These are phyloP conservation scores for Phytophthora vignae DNA, from an alignment of 352 stramenopile genomes.

Conservation along the genomic window DNA sequence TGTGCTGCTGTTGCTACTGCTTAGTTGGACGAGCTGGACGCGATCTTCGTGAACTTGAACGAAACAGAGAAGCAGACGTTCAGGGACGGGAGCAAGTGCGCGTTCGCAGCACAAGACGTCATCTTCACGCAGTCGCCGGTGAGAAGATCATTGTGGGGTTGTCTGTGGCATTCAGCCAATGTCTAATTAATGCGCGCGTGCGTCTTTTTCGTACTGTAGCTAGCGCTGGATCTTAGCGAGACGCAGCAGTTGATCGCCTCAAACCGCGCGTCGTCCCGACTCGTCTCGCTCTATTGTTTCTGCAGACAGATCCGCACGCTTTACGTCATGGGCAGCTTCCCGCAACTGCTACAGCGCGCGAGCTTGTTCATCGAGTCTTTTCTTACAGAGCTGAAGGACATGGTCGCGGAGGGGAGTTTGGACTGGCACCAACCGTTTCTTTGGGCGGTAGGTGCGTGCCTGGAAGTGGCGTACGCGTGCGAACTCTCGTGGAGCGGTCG, in stretches of 20 bases:
- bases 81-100: conserved; percentile 23
- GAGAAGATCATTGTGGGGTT: not conserved
- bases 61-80: conserved; percentile 41
- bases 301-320: conserved; percentile 79
- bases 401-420: conserved; percentile 27
- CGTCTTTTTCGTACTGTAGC: conserved; percentile 34
- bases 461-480: conserved; percentile 81
- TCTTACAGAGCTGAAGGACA: conserved; percentile 41
- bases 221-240: conserved; percentile 61
- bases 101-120: conserved; percentile 35
- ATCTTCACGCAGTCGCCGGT: conserved; percentile 82
- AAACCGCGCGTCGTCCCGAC: conserved; percentile 55
- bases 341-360: conserved; percentile 63
- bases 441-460: conserved; percentile 76
- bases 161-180: not conserved
- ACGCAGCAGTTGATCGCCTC: conserved; percentile 63
- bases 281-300: conserved; percentile 82
- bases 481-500: conserved; percentile 79
- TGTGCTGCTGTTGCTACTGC: not conserved
- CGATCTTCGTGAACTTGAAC: conserved; percentile 67
- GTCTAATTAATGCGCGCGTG: not conserved
- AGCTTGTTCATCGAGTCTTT: conserved; percentile 69
- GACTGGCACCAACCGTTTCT: conserved; percentile 63
- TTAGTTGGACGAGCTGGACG: conserved; percentile 83
- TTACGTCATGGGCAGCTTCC: conserved; percentile 77